Conservation (phyloP, 2,329 filamentous ascomycete species). For the Periconia sp. region DNA sequence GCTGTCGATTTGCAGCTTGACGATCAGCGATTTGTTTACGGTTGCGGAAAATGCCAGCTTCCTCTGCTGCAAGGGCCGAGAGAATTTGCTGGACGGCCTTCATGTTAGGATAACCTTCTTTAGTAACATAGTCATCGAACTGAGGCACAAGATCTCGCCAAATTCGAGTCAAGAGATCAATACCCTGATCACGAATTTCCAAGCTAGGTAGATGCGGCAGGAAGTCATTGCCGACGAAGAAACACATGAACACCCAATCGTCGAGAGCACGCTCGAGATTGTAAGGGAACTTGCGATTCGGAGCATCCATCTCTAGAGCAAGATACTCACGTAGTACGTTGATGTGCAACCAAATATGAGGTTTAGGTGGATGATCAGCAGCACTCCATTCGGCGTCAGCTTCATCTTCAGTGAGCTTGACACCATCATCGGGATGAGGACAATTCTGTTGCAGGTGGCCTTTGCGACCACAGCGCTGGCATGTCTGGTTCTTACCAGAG, state of each 20-base stretch:
- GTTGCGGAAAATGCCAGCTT: slow-evolving; percentile 88
- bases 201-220: slow-evolving; percentile 94
- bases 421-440: slow-evolving; percentile 49
- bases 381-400: slow-evolving; percentile 52
- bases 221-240: slow-evolving; percentile 98
- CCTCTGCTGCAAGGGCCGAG: slow-evolving; percentile 84
- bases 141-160: slow-evolving; percentile 89
- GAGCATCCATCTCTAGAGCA: slow-evolving; percentile 82
- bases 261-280: slow-evolving; percentile 93
- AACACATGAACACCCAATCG: slow-evolving; percentile 99
- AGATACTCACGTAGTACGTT: slow-evolving; percentile 90
- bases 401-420: slow-evolving; percentile 79
- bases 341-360: slow-evolving; percentile 98
- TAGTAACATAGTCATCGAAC: slow-evolving; percentile 96
- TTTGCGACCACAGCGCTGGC: slow-evolving; percentile 86
- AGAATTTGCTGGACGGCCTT: slow-evolving; percentile 85
- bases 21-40: slow-evolving; percentile 85
- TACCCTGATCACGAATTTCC: slow-evolving; percentile 95
- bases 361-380: slow-evolving; percentile 64
- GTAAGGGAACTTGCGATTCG: slow-evolving; percentile 81
- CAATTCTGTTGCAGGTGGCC: slow-evolving; percentile 90
- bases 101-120: slow-evolving; percentile 90
- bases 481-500: slow-evolving; percentile 80
- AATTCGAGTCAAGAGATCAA: slow-evolving; percentile 93
- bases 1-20: slow-evolving; percentile 68